phyloP scores from a whole-genome alignment of 805 yeast species.

The Scheffersomyces amazonensis region DNA sequence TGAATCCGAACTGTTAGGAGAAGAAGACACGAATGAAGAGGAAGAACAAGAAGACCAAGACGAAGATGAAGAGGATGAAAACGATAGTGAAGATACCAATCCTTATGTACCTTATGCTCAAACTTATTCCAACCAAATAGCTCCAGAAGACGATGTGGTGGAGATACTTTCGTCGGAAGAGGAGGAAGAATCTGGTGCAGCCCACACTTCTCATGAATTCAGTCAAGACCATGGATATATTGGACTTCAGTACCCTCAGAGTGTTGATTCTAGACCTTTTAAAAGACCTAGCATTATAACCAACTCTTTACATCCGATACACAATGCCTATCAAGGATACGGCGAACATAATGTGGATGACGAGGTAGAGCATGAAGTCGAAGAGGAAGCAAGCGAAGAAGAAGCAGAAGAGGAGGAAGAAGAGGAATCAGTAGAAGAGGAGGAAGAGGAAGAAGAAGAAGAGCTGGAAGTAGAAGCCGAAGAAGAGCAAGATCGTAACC shows the following conservation, averaged over 20 bases:
- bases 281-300: neutral
- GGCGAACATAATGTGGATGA: constrained; percentile 37
- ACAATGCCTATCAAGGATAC: neutral
- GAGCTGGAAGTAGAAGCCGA: constrained; percentile 5
- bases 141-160: constrained; percentile 52
- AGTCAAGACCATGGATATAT: too few relatives aligned
- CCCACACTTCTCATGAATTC: too few relatives aligned
- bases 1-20: constrained; percentile 1
- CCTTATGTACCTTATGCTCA: too few relatives aligned
- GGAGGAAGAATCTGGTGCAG: constrained; percentile 2
- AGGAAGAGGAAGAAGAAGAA: constrained; percentile 4
- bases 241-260: neutral
- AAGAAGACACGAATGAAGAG: too few relatives aligned
- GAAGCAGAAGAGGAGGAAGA: neutral
- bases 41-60: constrained; percentile 13
- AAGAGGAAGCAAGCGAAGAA: constrained; percentile 4
- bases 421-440: constrained; percentile 2
- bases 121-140: too few relatives aligned
- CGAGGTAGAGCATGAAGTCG: constrained; percentile 7
- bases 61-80: constrained; percentile 26
- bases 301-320: neutral
- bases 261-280: neutral
- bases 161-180: constrained; percentile 22
- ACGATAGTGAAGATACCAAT: too few relatives aligned
- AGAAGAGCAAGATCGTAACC: neutral